Percentiles rank a stretch among this genome's conserved stretches.
Conservation (phyloP, 768 basidiomycete species). For the Lentinula edodes region DNA sequence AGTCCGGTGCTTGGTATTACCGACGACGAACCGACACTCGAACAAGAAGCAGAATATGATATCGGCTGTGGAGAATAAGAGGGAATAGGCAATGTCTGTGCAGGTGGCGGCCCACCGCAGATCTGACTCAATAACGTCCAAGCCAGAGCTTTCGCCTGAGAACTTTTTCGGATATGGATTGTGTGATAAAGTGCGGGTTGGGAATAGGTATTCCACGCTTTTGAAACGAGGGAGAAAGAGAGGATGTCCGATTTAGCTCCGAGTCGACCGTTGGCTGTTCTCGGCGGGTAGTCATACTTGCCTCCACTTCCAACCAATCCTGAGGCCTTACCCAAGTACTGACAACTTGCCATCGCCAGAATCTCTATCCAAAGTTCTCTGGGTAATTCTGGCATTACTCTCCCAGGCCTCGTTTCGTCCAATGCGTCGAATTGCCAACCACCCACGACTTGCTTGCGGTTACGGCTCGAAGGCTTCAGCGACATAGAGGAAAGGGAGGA, state of each 20-base stretch:
- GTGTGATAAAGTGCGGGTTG: conserved; percentile 2
- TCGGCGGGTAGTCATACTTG: background rate
- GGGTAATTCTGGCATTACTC: background rate
- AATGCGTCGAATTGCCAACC: conserved; percentile 3
- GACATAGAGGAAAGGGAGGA: background rate
- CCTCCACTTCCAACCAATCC: background rate
- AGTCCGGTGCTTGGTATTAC: background rate
- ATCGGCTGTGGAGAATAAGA: background rate
- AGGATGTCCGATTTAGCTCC: background rate
- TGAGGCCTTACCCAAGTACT: background rate
- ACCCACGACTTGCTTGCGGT: background rate
- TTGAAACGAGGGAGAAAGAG: background rate
- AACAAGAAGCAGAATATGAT: background rate
- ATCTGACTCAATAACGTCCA: background rate
- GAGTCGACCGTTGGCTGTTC: background rate
- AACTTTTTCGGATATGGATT: background rate
- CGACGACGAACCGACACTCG: background rate
- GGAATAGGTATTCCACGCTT: conserved; percentile 4
- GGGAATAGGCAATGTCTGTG: background rate
- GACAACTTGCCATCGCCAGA: background rate
- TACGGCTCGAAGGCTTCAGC: background rate
- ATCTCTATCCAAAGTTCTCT: conserved; percentile 4
- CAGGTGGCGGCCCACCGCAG: background rate
- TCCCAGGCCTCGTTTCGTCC: conserved; percentile 4
- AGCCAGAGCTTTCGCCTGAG: conserved; percentile 5